Evolutionary conservation across 2,329 filamentous ascomycete genomes (phyloP), one percentile per base, ranked within the genome.

Genomic region (Chrysoporthe puriensis): DNA sequence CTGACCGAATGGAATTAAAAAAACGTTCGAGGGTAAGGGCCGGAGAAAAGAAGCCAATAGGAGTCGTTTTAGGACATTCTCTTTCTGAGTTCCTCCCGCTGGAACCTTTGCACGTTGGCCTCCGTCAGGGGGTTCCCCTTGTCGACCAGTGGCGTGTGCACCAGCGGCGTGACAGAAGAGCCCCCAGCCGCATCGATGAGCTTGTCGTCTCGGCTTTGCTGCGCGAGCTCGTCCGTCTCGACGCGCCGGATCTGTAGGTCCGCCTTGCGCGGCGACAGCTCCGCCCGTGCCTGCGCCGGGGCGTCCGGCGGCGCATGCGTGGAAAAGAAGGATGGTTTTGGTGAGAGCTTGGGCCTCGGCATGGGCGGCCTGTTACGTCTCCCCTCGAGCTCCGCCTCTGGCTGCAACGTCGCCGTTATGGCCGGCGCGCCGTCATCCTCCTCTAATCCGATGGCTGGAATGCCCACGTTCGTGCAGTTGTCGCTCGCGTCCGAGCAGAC

Each of bases 161-260:
- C 65, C 9, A 70, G 66, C 7, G 70, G 69, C 13, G 59, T 60
- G 4, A 63, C 44, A 3, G 63, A 50, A 21, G 59, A 62, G 1
- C 52, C 62, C 34, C 63, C 60, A 1, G 71, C 71, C 5, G 73
- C 73, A 44, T 72, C 68, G n/a, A 73, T 70, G n/a, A 74, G 62
- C 70, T 75, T 76, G 63, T 74, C 73, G 64, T 74, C 71, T 4
- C 72, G 67, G 59, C 69, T 70, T 46, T 73, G 70, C 70, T 71
- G 64, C 21, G 72, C 74, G 32, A 62, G 62, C 68, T 76, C 73
- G 63, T 73, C 72, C 46, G 72, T 69, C 42, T 70, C 68, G 61
- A 60, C 66, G 54, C 58, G 68, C 36, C 63, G 52, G 40, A 58
- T 65, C 26, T 66, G 68, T 7, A 56, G 40, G 43, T 63, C 46